A percentile compares a stretch with the other conserved stretches of the same genome.
Evolutionary conservation across 805 yeast species (phyloP).

Genomic region (Candida ficus): DNA sequence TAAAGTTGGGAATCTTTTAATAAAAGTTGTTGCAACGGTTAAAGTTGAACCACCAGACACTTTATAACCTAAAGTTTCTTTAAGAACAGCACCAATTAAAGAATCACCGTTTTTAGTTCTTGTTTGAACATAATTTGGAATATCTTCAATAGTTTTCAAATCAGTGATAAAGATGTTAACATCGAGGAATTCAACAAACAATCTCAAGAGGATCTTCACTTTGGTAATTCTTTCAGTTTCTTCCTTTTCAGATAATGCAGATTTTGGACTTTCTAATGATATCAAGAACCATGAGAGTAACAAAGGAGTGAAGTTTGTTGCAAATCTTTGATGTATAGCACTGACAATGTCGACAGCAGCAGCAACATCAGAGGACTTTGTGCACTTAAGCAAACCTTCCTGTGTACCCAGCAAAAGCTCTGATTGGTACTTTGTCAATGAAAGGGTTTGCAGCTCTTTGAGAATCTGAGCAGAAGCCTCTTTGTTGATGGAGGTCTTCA

Average conservation of each 20-base stretch:
- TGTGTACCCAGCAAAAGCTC: constrained; percentile 60
- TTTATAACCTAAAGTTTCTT: constrained; percentile 40
- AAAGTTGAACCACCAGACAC: constrained; percentile 30
- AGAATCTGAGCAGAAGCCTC: constrained; percentile 46
- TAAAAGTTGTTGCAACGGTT: constrained; percentile 40
- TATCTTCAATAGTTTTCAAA: constrained; percentile 35
- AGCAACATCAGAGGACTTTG: constrained; percentile 49
- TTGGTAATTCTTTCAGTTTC: constrained; percentile 34
- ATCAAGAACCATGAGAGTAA: constrained; percentile 38
- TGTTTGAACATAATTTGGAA: constrained; percentile 40
- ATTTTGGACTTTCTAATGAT: constrained; percentile 34
- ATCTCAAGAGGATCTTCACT: constrained; percentile 42
- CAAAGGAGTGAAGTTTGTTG: constrained; percentile 43
- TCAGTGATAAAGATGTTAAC: constrained; percentile 48
- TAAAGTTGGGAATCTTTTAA: constrained; percentile 40
- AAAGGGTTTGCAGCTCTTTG: constrained; percentile 55
- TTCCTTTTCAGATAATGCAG: constrained; percentile 35
- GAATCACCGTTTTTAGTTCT: constrained; percentile 32
- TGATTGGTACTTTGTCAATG: constrained; percentile 68
- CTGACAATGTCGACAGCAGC: constrained; percentile 67
- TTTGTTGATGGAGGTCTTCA: constrained; percentile 50
- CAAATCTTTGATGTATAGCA: constrained; percentile 74
- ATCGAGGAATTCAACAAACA: constrained; percentile 53
- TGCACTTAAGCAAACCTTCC: constrained; percentile 54
- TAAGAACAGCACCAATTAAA: constrained; percentile 37